phyloP scores from a whole-genome alignment of 2,329 filamentous ascomycete genomes.

The Penicillium sp. region DNA sequence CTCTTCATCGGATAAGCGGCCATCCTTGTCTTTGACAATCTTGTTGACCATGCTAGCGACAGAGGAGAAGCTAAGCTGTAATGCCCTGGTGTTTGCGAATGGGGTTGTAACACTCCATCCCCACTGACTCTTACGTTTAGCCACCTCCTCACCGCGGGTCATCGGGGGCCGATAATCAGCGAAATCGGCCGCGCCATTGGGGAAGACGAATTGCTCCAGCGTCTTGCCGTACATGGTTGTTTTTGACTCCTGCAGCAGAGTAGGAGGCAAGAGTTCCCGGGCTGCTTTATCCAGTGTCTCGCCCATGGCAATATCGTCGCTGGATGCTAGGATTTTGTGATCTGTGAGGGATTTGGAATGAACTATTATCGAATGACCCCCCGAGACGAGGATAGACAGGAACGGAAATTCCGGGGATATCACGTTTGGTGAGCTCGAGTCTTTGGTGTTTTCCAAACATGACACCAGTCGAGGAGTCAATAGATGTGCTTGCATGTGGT shows the following conservation, averaged over 20 bases:
- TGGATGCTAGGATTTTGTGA: constrained; percentile 72
- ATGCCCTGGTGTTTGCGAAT: constrained; percentile 58
- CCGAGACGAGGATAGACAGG: constrained; percentile 83
- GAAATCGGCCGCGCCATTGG: constrained; percentile 43
- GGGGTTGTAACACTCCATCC: constrained; percentile 72
- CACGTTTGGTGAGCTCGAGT: constrained; percentile 1
- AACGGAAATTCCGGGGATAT: constrained; percentile 71
- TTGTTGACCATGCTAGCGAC: constrained; percentile 66
- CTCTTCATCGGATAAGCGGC: constrained; percentile 56
- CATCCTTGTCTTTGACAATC: constrained; percentile 44
- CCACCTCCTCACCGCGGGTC: constrained; percentile 60
- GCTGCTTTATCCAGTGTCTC: constrained; percentile 88
- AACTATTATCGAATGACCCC: constrained; percentile 87
- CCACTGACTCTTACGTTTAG: constrained; percentile 53
- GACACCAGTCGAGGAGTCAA: constrained; percentile 78
- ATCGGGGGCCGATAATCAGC: constrained; percentile 59
- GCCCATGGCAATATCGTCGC: constrained; percentile 82
- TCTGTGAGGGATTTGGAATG: constrained; percentile 67
- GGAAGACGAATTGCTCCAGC: constrained; percentile 79
- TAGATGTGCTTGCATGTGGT: constrained; percentile 98
- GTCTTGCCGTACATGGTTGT: constrained; percentile 78
- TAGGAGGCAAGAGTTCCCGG: constrained; percentile 68
- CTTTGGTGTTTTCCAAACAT: constrained; percentile 53
- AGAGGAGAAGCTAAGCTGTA: constrained; percentile 75
- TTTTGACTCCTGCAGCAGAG: constrained; percentile 55